Evolutionary conservation across 345 rosid species (phyloP).

Genomic region (Litchi chinensis): DNA sequence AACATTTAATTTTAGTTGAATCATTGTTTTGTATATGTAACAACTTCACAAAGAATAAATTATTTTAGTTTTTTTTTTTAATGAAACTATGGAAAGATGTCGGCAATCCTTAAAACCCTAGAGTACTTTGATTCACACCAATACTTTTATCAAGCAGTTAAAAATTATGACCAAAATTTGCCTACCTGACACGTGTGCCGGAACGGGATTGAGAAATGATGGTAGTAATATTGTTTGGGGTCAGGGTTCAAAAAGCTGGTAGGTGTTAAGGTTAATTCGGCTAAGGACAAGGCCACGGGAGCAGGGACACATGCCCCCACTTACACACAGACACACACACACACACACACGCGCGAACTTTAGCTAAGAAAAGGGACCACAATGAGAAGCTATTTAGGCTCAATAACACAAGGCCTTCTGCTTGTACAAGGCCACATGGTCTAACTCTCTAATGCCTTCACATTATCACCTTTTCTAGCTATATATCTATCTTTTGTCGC

Average conservation of each 20-base stretch:
- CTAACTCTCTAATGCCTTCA: slow-evolving; percentile 1
- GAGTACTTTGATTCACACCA: no score
- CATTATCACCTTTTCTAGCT: background rate
- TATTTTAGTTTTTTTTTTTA: no score
- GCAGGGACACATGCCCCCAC: background rate
- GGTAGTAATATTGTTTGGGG: background rate
- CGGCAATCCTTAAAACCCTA: no score
- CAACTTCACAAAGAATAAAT: no score
- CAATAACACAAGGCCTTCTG: background rate
- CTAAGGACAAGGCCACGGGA: background rate
- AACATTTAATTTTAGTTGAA: no score
- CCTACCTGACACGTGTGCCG: no score
- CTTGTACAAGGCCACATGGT: background rate
- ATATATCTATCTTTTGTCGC: background rate
- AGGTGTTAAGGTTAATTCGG: background rate
- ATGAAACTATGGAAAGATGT: no score
- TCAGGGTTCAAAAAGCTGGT: background rate
- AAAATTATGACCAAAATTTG: no score
- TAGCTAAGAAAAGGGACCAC: slow-evolving; percentile 2
- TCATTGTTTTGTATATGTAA: no score
- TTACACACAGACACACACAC: no score
- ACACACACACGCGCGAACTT: background rate
- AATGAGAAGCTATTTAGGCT: background rate
- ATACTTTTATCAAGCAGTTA: no score
- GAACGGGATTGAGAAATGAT: background rate